Conservation (phyloP, 2,329 filamentous ascomycete genomes). For the Emmonsia crescens region DNA sequence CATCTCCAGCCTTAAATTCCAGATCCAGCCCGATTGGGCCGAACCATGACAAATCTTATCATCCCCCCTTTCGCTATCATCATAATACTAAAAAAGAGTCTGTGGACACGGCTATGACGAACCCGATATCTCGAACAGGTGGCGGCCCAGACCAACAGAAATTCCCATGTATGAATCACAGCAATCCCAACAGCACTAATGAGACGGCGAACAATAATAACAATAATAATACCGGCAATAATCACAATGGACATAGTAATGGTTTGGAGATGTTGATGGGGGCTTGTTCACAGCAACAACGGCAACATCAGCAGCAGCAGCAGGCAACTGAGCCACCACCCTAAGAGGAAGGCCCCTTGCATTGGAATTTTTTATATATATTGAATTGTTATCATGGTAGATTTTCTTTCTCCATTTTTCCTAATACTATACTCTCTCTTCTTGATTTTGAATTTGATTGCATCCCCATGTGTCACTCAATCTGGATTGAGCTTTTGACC, state of each 20-base stretch:
- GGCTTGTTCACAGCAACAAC: neutral
- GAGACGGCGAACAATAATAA: neutral
- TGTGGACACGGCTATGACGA: neutral
- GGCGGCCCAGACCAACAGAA: neutral
- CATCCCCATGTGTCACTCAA: neutral
- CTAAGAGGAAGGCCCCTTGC: neutral
- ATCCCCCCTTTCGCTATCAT: neutral
- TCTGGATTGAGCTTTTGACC: neutral
- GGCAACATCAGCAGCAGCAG: neutral
- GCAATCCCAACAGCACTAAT: neutral
- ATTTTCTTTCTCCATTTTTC: neutral
- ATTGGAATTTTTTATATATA: neutral
- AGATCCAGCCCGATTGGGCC: neutral
- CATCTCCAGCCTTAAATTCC: neutral
- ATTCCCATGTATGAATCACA: neutral
- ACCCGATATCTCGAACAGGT: neutral
- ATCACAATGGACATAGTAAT: neutral
- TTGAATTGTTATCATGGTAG: neutral
- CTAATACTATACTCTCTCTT: neutral
- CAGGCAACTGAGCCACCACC: neutral
- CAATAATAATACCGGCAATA: neutral
- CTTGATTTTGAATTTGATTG: neutral
- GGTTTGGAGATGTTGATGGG: slow-evolving; percentile 1
- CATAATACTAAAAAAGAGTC: neutral
- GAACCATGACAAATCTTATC: neutral